Evolutionary conservation across 2,329 filamentous ascomycete species (phyloP).

Genomic region (Blumeria graminis): DNA sequence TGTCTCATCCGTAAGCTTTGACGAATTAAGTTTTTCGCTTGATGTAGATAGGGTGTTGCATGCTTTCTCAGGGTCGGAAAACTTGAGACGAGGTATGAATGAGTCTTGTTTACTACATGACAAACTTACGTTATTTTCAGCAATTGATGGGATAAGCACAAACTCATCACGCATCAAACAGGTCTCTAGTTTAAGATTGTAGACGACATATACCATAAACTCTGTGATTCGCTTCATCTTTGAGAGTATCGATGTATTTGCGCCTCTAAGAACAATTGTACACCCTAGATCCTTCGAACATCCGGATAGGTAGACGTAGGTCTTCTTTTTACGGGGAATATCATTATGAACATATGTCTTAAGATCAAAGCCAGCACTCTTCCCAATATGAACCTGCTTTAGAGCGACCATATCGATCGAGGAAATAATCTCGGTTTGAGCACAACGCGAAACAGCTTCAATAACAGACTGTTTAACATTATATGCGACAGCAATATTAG

Average conservation of each 20-base stretch:
- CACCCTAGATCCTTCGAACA: conserved; percentile 78
- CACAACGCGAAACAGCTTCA: conserved; percentile 79
- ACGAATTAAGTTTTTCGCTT: conserved; percentile 9
- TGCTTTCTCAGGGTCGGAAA: conserved; percentile 1
- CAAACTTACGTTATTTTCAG: conserved; percentile 22
- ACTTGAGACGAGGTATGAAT: conserved; percentile 3
- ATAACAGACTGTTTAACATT: conserved; percentile 94
- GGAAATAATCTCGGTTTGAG: conserved; percentile 76
- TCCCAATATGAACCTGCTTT: conserved; percentile 49
- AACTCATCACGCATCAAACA: conserved; percentile 85
- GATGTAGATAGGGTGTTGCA: conserved; percentile 8
- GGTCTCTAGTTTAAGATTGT: conserved; percentile 89
- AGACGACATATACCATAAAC: conserved; percentile 98
- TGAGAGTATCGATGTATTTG: conserved; percentile 41
- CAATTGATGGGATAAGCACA: conserved; percentile 49
- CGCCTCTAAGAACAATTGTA: conserved; percentile 76
- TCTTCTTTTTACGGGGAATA: conserved; percentile 57
- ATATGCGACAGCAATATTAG: conserved; percentile 78
- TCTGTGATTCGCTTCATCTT: conserved; percentile 85
- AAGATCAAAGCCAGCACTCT: conserved; percentile 73
- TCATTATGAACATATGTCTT: conserved; percentile 77
- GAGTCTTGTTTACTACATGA: conserved; percentile 15
- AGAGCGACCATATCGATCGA: conserved; percentile 80
- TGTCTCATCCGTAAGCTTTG: neutral
- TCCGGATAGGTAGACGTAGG: conserved; percentile 84